Conservation (phyloP, 148 eudicot genomes). For the Vaccinium vitisidaea region DNA sequence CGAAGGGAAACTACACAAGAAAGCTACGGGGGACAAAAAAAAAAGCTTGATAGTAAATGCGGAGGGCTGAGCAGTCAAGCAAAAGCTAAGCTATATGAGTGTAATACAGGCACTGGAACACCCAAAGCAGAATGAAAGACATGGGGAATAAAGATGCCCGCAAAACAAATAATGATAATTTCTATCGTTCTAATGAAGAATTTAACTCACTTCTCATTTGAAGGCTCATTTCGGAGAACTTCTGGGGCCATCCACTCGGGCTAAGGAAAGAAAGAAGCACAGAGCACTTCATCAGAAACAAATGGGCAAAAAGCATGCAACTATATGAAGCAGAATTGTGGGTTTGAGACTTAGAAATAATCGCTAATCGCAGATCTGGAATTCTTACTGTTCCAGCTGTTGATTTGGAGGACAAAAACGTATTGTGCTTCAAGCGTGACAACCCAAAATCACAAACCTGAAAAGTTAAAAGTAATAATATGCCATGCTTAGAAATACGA, state of each 20-base stretch:
- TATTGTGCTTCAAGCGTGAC: constrained; percentile 94
- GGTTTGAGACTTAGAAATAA: not conserved
- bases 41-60: not conserved
- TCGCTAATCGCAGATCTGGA: not conserved
- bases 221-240: constrained; percentile 95
- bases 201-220: constrained; percentile 93
- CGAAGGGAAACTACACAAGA: no score
- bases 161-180: not conserved
- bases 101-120: not conserved
- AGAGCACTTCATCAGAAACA: constrained; percentile 23
- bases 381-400: constrained; percentile 85
- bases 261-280: constrained; percentile 34
- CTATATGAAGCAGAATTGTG: not conserved
- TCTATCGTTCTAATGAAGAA: not conserved
- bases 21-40: not conserved
- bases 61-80: not conserved
- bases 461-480: constrained; percentile 18
- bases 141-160: not conserved
- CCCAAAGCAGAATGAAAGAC: constrained; percentile 8
- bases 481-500: constrained; percentile 4
- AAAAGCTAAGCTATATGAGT: not conserved
- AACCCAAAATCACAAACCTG: constrained; percentile 93
- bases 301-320: not conserved
- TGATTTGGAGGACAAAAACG: constrained; percentile 89
- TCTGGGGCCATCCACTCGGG: constrained; percentile 99